phyloP scores from a whole-genome alignment of 2,329 filamentous ascomycete genomes.

The Penicillium sp. region DNA sequence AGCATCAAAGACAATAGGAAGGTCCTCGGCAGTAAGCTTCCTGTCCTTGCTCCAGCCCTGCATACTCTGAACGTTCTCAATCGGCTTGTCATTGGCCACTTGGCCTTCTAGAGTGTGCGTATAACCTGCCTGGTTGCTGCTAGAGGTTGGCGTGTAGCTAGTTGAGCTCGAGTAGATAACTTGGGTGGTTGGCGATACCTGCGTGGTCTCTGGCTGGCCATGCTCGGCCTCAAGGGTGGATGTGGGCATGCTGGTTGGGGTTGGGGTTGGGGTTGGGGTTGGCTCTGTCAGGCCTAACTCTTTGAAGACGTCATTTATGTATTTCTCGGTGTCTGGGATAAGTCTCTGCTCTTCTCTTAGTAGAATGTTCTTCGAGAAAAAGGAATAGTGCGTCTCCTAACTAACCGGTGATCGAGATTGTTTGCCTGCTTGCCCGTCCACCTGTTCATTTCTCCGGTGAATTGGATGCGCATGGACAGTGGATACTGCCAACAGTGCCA shows the following conservation, averaged over 20 bases:
- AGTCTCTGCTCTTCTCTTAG: constrained; percentile 20
- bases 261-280: constrained; percentile 5
- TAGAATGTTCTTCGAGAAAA: neutral
- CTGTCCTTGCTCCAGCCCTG: constrained; percentile 12
- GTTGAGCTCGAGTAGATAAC: neutral
- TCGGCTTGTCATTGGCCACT: constrained; percentile 1
- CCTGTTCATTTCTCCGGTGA: neutral
- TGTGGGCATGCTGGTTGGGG: constrained; percentile 5
- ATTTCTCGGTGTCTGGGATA: constrained; percentile 21
- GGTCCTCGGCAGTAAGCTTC: constrained; percentile 16
- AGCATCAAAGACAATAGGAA: constrained; percentile 18
- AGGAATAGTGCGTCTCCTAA: neutral
- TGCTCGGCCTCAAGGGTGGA: neutral
- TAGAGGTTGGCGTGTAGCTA: neutral
- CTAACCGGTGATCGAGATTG: constrained; percentile 21
- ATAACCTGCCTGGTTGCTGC: constrained; percentile 1
- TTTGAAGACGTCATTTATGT: constrained; percentile 18
- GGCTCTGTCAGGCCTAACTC: constrained; percentile 17
- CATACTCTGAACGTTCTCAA: constrained; percentile 19
- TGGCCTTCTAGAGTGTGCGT: constrained; percentile 17
- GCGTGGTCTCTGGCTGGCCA: neutral
- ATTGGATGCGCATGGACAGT: constrained; percentile 18
- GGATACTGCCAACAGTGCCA: constrained; percentile 10
- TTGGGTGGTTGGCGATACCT: constrained; percentile 9
- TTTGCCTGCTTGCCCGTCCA: neutral